Evolutionary conservation across 495 filamentous ascomycete genomes (phyloP), one percentile per base, ranked within the genome.

Genomic region (Neurospora tetraspora): DNA sequence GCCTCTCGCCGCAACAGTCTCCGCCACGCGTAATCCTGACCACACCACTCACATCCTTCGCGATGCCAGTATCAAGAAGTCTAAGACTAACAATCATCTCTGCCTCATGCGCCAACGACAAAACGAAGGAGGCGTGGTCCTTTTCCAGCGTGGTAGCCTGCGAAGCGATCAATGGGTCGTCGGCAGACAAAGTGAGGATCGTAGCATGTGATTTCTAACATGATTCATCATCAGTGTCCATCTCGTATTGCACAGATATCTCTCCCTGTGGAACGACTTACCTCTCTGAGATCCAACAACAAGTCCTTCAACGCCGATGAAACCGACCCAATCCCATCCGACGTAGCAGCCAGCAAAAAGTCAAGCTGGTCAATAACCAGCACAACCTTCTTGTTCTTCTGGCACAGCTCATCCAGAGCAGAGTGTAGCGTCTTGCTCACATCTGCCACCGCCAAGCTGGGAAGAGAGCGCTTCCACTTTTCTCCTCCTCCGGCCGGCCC

Each of bases 11-110:
- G 71, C 71, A 38, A 36, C 68, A 76, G 27, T 78, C 76, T 23
- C 78, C 79, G 7, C 90, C 89, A 31, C 82, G 85, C 10, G 91
- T 93, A 70, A 96, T 87, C 75, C 95, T 87, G 71, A 97, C 74
- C 42, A 97, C 92, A 10, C 96, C 95, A 83, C 92, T 97, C 34
- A 98, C 92, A 85, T 98, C 95, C 80, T 86, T 91, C 70, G 95
- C 96, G 18, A 89, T 86, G 2, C 95, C 95, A 0, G 93, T 97
- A 76, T 94, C 93, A 73, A 98, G 81, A 73, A 88, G 85, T 65
- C 93, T 85, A 37, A 94, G 81, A 73, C 92, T 89, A 78, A 94
- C 85, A 2, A 92, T 83, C 72, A 86, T 85, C 10, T 85, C 77
- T 11, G 96, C 93, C 76, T 89, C 84, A 80, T 97, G 93, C n/a